phyloP scores from a whole-genome alignment of 805 yeast species.

The Priceomyces medius region DNA sequence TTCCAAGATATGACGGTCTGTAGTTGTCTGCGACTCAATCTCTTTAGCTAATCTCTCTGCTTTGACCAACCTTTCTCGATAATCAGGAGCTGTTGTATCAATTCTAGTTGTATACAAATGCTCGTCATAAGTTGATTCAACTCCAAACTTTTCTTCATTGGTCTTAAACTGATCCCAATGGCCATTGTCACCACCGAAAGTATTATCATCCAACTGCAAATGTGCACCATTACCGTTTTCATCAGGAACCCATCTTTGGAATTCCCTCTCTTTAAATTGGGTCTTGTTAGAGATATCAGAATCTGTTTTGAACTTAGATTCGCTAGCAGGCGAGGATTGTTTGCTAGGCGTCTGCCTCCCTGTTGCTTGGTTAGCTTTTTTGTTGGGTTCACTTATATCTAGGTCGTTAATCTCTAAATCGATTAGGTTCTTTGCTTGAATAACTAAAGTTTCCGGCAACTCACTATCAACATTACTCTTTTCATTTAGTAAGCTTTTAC shows the following conservation, averaged over 20 bases:
- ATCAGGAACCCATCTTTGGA: constrained; percentile 85
- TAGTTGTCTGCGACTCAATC: constrained; percentile 68
- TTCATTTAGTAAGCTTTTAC: constrained; percentile 22
- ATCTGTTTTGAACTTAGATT: constrained; percentile 69
- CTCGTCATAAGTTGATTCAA: constrained; percentile 81
- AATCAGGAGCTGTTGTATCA: constrained; percentile 71
- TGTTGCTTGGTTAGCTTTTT: constrained; percentile 6
- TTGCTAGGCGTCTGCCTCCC: constrained; percentile 1
- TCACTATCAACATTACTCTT: constrained; percentile 28
- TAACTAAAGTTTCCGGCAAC: constrained; percentile 44
- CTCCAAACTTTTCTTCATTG: constrained; percentile 87
- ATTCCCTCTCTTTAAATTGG: constrained; percentile 61
- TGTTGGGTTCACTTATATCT: constrained; percentile 24
- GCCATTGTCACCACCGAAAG: constrained; percentile 17
- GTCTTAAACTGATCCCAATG: constrained; percentile 93
- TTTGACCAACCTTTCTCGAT: constrained; percentile 54
- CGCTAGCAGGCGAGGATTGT: constrained; percentile 1
- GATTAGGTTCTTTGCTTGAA: constrained; percentile 50
- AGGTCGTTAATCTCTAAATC: constrained; percentile 46
- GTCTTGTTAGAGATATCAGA: constrained; percentile 66
- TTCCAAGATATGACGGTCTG: constrained; percentile 82
- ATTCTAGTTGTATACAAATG: constrained; percentile 80
- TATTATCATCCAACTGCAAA: constrained; percentile 38
- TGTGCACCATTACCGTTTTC: constrained; percentile 19
- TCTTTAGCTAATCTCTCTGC: constrained; percentile 84